Evolutionary conservation across 176 grass and related monocot genomes (phyloP).

Genomic region (Carex pumila): DNA sequence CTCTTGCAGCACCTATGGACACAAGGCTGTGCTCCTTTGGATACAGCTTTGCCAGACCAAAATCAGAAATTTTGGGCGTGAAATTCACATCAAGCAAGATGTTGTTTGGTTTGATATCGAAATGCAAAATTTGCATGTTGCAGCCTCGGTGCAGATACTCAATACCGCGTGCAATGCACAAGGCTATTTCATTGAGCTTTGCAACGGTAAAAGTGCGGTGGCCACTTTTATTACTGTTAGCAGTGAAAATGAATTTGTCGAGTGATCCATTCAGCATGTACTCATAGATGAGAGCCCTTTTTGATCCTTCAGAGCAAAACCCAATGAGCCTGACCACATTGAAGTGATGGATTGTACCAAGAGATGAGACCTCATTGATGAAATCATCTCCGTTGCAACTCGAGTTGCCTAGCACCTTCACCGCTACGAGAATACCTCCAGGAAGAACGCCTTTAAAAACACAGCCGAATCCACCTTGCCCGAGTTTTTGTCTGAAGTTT

Average conservation of each 20-base stretch:
- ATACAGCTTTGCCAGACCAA: conserved; percentile 48
- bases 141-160: conserved; percentile 46
- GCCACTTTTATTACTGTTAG: background rate
- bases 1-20: conserved; percentile 2
- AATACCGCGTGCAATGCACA: conserved; percentile 37
- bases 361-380: too few species aligned
- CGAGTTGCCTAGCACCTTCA: too few species aligned
- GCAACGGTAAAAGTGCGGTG: conserved; percentile 5
- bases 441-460: too few species aligned
- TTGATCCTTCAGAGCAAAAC: too few species aligned
- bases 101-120: conserved; percentile 58
- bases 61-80: conserved; percentile 41
- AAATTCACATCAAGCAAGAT: conserved; percentile 37
- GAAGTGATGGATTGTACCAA: too few species aligned
- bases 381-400: too few species aligned
- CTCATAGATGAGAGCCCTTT: conserved; percentile 34
- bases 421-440: too few species aligned
- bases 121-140: conserved; percentile 55
- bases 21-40: conserved; percentile 33
- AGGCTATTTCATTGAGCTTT: conserved; percentile 36
- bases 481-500: too few species aligned
- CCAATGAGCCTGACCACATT: too few species aligned
- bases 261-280: conserved; percentile 54
- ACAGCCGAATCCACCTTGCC: too few species aligned
- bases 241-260: conserved; percentile 44